A percentile compares a stretch with the other conserved stretches of the same genome.
Evolutionary conservation across 768 basidiomycete genomes (phyloP).

Genomic region (Boletales sp.): DNA sequence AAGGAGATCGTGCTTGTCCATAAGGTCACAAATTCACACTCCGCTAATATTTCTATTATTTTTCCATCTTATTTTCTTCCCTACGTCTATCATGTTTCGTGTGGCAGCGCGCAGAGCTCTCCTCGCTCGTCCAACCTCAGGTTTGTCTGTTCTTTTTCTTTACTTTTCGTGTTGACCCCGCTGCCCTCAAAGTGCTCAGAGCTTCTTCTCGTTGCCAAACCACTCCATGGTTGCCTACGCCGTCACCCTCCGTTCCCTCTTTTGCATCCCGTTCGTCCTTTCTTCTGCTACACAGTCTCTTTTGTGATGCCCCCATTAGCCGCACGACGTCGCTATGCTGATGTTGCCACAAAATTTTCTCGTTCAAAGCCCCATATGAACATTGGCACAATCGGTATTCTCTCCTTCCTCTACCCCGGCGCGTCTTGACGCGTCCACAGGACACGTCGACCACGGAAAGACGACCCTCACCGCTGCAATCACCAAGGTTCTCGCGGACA

Average conservation of each 20-base stretch:
- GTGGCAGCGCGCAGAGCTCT: slow-evolving; percentile 21
- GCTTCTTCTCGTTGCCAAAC: slow-evolving; percentile 13
- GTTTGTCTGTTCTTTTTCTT: neutral
- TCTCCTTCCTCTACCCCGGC: slow-evolving; percentile 1
- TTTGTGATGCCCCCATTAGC: neutral
- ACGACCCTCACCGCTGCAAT: slow-evolving; percentile 95
- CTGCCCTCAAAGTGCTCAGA: neutral
- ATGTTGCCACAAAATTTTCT: slow-evolving; percentile 54
- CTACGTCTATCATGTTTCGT: slow-evolving; percentile 27
- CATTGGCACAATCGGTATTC: slow-evolving; percentile 84
- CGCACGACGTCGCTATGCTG: slow-evolving; percentile 66
- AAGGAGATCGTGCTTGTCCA: slow-evolving; percentile 70
- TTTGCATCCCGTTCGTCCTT: slow-evolving; percentile 6
- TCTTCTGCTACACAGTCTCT: too few relatives aligned
- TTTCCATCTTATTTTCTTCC: neutral
- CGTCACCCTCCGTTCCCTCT: slow-evolving; percentile 1
- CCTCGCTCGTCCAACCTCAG: neutral
- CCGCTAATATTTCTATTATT: slow-evolving; percentile 4
- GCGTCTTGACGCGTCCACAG: slow-evolving; percentile 29
- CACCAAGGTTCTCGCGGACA: slow-evolving; percentile 83
- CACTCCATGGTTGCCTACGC: slow-evolving; percentile 8
- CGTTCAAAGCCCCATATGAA: slow-evolving; percentile 91
- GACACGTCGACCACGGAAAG: slow-evolving; percentile 98
- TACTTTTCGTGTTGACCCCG: neutral
- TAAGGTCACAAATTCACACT: slow-evolving; percentile 21